Base-by-base conservation (phyloP, 805 yeast genomes). In the Kluyveromyces lactis region DNA sequence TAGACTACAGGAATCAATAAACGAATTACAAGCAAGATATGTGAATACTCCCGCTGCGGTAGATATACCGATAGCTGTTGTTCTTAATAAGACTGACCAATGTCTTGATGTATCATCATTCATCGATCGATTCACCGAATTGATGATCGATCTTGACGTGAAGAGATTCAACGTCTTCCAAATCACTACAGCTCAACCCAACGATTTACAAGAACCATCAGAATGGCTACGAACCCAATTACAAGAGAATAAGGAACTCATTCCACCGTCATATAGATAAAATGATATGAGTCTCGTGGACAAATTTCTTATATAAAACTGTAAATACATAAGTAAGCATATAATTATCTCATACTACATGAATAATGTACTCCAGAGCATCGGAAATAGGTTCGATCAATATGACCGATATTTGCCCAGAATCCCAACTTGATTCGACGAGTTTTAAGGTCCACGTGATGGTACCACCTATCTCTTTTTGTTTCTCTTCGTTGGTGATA, bases 151-250 rank as follows among this genome's bases (percentile, higher is more conserved):
- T 24, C 21, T 34, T 6, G 29, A 34, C 29, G 29, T 34, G 18
- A 24, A 17, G n/a, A 17, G 30, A 4, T 34, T 30, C n/a, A 34
- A 26, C 37, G 19, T 34, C 12, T 34, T 34, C 19, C 37, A 34
- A 18, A 18, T 24, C 23, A 17, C 30, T 10, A 15, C 30, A 24
- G 17, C 23, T 17, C 15, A 24, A 18, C 37, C 37, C 8, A 13
- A 26, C 18, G 30, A 34, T 17, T 17, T 34, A 10, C 37, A 26
- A 26, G 16, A 15, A 16, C 37, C 96, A 6, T 76, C 87, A 34
- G 95, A 86, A 34, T 90, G 98, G 98, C 60, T 90, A 35, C 75
- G 76, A 32, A 69, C 81, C 6, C 68, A 97, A 43, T 63, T 90
- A 47, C 71, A 77, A 18, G 56, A 69, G 41, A 67, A 67, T 41